Conservation (phyloP, 2,329 filamentous ascomycete genomes). For the Colletotrichum gigasporum region DNA sequence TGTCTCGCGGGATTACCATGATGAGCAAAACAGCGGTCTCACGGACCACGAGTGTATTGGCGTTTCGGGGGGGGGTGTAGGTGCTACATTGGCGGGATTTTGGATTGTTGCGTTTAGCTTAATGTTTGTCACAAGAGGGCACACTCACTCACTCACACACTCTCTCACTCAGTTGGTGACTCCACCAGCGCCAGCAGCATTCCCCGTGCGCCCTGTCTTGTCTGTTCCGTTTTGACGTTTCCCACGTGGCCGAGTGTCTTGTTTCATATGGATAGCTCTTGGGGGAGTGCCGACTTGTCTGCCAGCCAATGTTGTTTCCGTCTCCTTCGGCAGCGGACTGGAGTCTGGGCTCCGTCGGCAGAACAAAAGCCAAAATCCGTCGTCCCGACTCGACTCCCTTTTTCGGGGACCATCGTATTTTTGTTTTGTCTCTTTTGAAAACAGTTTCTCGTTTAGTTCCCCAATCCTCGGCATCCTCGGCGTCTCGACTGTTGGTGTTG, state of each 20-base stretch:
- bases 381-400: too few species aligned
- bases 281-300: too few species aligned
- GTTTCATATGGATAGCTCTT: not conserved
- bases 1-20: not conserved
- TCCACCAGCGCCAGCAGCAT: too few species aligned
- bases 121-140: too few species aligned
- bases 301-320: not conserved
- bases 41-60: conserved; percentile 5
- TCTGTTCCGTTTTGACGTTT: not conserved
- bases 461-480: not conserved
- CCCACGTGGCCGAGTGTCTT: conserved; percentile 14
- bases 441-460: not conserved
- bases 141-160: too few species aligned
- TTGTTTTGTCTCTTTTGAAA: not conserved
- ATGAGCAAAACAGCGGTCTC: not conserved
- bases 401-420: too few species aligned
- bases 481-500: not conserved
- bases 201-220: not conserved
- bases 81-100: too few species aligned
- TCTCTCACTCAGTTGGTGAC: too few species aligned
- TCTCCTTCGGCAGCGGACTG: not conserved
- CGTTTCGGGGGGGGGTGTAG: conserved; percentile 8
- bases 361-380: not conserved
- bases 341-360: not conserved
- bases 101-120: conserved; percentile 5